A percentile compares a stretch with the other conserved stretches of the same genome.
Conservation (phyloP, 2,329 filamentous ascomycete genomes). For the Xylaria sp. region DNA sequence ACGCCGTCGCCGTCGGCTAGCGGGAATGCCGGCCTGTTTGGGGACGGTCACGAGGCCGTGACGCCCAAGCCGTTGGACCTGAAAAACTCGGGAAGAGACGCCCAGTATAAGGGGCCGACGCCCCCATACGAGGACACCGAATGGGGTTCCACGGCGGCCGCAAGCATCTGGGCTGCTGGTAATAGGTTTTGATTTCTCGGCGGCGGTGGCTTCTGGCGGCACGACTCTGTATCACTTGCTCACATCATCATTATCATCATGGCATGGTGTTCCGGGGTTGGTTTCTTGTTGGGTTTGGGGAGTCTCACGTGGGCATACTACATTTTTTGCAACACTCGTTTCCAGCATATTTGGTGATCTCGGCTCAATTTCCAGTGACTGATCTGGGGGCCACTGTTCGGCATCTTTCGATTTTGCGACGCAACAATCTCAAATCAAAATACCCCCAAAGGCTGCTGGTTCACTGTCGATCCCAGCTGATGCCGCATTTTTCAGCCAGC, state of each 20-base stretch:
- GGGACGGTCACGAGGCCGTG: conserved; percentile 62
- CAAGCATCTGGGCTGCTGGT: conserved; percentile 77
- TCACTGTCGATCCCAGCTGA: conserved; percentile 19
- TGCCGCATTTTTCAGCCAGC: conserved; percentile 30
- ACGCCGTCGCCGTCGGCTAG: conserved; percentile 79
- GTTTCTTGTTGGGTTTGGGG: conserved; percentile 27
- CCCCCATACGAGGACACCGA: conserved; percentile 93
- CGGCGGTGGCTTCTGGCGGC: conserved; percentile 14
- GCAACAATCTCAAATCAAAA: conserved; percentile 34
- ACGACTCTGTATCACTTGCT: conserved; percentile 30
- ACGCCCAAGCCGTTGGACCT: conserved; percentile 74
- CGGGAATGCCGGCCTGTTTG: conserved; percentile 75
- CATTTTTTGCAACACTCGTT: conserved; percentile 34
- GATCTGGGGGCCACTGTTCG: conserved; percentile 29
- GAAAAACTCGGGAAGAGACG: conserved; percentile 50
- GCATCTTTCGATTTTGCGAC: conserved; percentile 32
- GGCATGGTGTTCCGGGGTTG: conserved; percentile 39
- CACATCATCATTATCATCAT: conserved; percentile 26
- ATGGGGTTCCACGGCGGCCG: conserved; percentile 82
- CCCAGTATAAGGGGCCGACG: conserved; percentile 81
- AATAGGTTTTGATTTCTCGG: conserved; percentile 56
- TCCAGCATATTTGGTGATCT: conserved; percentile 31
- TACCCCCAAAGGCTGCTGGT: conserved; percentile 33
- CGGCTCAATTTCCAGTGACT: conserved; percentile 32
- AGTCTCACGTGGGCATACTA: conserved; percentile 28